Base-by-base conservation (phyloP, 1,284 basidiomycete species). In the Tilletia walkeri region DNA sequence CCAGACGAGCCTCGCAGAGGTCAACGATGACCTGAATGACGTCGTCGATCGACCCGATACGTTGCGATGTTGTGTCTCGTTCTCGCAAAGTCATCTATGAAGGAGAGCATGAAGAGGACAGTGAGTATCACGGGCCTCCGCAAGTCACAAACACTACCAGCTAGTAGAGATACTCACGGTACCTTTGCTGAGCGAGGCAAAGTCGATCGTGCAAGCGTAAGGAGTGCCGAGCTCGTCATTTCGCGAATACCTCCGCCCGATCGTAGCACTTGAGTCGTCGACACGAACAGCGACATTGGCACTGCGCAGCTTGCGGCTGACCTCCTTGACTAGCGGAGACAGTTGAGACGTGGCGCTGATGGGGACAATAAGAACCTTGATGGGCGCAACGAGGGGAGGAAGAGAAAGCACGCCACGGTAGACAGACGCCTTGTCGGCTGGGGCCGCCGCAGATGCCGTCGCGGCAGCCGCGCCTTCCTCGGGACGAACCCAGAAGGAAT, bases 171-270 rank as follows among this genome's bases (percentile, higher is more conserved):
- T 12, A 65, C 54, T 71, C 24, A 71, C 71, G 38, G 82, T 83
- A 61, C 82, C 81, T 71, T 82, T 81, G 70, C 70, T 71, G 91
- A 85, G 84, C 93, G 94, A 95, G 36, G 95, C 95, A 87, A 99
- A 99, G 86, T 99, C 95, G 73, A 99, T 88, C 4, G 96, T 99
- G 77, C 95, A 88, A 68, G 95, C 95, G 84, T 92, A 99, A 2
- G 95, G 95, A 48, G 95, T 99, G 77, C 95, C 95, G 56, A 99
- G 89, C 86, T 99, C 96, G 86, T 99, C 95, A 86, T 98, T 99
- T 74, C 96, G 89, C 41, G 96, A 90, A 85, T 99, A 99, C 49
- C 96, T 92, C 86, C 93, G 94, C 67, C 95, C 96, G 82, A 99
- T 98, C 4, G 93, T 92, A 53, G 92, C 91, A 81, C 91, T 92